These are phyloP conservation scores for Cicer judaicum DNA, from an alignment of 306 rosid genomes.

Conservation along the genomic window DNA sequence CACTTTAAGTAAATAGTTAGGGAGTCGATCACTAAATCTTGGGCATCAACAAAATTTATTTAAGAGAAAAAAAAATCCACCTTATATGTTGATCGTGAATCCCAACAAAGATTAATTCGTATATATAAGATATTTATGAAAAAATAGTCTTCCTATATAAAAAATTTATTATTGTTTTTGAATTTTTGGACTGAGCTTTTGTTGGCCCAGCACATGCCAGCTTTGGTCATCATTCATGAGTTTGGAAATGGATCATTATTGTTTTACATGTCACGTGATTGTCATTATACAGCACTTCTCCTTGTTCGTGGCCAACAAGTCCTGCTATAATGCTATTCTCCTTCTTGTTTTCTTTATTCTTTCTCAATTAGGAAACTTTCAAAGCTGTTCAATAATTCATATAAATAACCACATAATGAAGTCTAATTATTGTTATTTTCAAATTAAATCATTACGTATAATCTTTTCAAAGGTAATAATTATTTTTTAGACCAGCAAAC, in stretches of 20 bases:
- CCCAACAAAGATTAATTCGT: no score
- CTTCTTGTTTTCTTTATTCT: constrained; percentile 11
- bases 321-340: not conserved
- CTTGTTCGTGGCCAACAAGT: constrained; percentile 15
- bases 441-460: not conserved
- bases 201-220: constrained; percentile 43
- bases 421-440: no score
- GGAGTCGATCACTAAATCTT: no score
- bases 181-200: constrained; percentile 9
- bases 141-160: no score
- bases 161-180: not conserved
- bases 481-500: no score
- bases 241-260: constrained; percentile 36
- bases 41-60: no score
- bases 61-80: no score
- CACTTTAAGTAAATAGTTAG: no score
- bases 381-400: constrained; percentile 9
- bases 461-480: no score
- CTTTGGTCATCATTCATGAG: constrained; percentile 34
- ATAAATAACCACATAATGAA: no score
- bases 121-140: no score
- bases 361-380: constrained; percentile 32
- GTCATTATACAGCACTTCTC: constrained; percentile 19
- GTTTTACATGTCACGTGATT: constrained; percentile 51
- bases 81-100: no score